Base-by-base conservation (phyloP, 192 early-diverging fungal genomes). In the Chytriomyces confervae region DNA sequence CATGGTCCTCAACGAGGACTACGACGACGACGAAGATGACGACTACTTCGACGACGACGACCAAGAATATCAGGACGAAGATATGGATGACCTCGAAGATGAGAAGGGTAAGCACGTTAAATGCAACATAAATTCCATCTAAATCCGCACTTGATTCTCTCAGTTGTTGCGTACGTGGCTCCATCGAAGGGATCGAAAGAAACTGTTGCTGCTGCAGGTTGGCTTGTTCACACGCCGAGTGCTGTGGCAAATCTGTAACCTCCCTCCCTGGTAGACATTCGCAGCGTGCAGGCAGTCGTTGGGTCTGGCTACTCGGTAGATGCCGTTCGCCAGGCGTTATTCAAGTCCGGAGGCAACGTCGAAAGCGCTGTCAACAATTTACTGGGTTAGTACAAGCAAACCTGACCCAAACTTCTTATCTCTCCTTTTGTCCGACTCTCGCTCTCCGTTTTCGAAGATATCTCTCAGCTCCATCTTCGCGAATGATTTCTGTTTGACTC, bases 1-100 rank as follows among this genome's bases (percentile, higher is more conserved):
- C 67, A 61, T 88, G 75, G 77, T 79, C 62, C 67, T 84, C 27
- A 79, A 85, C 57, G 86, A 81, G 64, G 48, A 68, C 44, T 66
- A 51, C 45, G 62, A 78, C 77, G 86, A 85, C 64, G 83, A 84
- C 49, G 62, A 88, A 9, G 83, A 82, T 20, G 81, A 90, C 48
- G 85, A 90, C 72, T 83, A 87, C 43, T 66, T 81, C 51, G 84
- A 89, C 50, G 84, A 89, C 50, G 84, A 79, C 23, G 77, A 82
- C 7, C 29, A 79, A 7, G 72, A 50, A 23, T 50, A 81, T 45
- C 76, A 66, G 44, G 86, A 89, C 50, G 86, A 88, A 50, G 74
- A 79, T 18, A 73, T 79, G 6, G 24, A 77, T 18, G 72, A 50
- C 44, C 50, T 76, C 50, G 79, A 72, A 75, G 69, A 50, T 20